A percentile compares a stretch with the other conserved stretches of the same genome.
These are phyloP conservation scores for Trichocladium antarcticum DNA, from an alignment of 495 filamentous ascomycete species.

Conservation along the genomic window DNA sequence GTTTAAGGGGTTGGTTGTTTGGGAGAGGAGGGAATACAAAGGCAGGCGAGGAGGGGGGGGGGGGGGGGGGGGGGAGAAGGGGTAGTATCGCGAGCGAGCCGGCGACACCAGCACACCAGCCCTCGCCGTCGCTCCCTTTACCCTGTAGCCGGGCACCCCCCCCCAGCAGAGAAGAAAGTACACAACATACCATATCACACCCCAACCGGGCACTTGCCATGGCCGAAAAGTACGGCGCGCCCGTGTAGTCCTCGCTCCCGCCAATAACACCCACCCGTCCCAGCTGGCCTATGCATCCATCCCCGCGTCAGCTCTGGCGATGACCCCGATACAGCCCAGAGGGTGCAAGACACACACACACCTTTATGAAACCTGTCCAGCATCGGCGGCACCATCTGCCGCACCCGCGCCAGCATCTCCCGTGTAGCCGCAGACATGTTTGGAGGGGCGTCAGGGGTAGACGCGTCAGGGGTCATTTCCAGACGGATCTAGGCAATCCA, in stretches of 20 bases:
- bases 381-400: conserved; percentile 89
- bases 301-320: not conserved
- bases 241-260: conserved; percentile 91
- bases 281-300: conserved; percentile 51
- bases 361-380: conserved; percentile 96
- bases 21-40: not conserved
- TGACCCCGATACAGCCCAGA: not conserved
- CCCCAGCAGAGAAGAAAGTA: not conserved
- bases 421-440: conserved; percentile 40
- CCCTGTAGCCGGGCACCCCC: no score
- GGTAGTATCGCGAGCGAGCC: not conserved
- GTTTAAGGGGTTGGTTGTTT: not conserved
- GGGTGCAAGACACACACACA: no score
- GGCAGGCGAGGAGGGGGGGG: not conserved
- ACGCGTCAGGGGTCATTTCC: not conserved
- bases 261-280: conserved; percentile 91
- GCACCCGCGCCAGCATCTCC: conserved; percentile 67
- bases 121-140: not conserved
- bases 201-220: conserved; percentile 88
- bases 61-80: not conserved
- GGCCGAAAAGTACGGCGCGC: conserved; percentile 94
- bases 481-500: no score
- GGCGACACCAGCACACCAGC: no score
- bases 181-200: conserved; percentile 59
- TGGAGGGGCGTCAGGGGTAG: conserved; percentile 4